phyloP scores from a whole-genome alignment of 139 green algal species.

The Chlamydomonas urium region DNA sequence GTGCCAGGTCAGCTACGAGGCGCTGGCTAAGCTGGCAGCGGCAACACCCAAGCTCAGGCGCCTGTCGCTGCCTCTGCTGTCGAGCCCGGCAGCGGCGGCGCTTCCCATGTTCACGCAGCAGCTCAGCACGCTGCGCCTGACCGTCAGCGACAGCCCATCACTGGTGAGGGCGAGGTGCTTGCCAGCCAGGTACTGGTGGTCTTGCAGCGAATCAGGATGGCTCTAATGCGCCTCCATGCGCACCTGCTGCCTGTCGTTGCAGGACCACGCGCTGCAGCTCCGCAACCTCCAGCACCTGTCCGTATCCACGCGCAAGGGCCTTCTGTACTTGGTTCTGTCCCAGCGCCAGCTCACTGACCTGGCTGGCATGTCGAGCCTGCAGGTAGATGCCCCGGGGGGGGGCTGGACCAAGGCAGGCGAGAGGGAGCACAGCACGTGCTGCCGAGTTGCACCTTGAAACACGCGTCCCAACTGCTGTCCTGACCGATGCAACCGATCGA shows the following conservation, averaged over 20 bases:
- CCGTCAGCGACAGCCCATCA: background rate
- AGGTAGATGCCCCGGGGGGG: too few species aligned
- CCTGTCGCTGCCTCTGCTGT: background rate
- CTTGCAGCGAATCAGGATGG: too few species aligned
- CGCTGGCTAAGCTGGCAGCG: background rate
- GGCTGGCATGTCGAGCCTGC: background rate
- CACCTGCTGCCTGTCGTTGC: too few species aligned
- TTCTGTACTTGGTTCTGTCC: constrained; percentile 5
- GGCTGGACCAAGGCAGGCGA: too few species aligned
- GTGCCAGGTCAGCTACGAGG: background rate
- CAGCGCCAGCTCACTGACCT: constrained; percentile 3
- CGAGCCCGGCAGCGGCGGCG: background rate
- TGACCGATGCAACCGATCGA: too few species aligned
- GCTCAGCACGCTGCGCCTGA: background rate
- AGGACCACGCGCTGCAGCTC: background rate
- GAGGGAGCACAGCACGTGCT: too few species aligned
- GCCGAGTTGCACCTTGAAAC: too few species aligned
- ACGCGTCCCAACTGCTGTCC: too few species aligned
- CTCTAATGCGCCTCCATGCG: too few species aligned
- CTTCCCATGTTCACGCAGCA: background rate
- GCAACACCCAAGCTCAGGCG: background rate
- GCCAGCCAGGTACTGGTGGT: too few species aligned
- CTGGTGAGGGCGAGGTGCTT: too few species aligned
- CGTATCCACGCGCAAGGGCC: constrained; percentile 7
- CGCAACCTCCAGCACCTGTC: background rate